Evolutionary conservation across 805 yeast species (phyloP), one percentile per base, ranked within the genome.

Genomic region (Barnettozyma californica): DNA sequence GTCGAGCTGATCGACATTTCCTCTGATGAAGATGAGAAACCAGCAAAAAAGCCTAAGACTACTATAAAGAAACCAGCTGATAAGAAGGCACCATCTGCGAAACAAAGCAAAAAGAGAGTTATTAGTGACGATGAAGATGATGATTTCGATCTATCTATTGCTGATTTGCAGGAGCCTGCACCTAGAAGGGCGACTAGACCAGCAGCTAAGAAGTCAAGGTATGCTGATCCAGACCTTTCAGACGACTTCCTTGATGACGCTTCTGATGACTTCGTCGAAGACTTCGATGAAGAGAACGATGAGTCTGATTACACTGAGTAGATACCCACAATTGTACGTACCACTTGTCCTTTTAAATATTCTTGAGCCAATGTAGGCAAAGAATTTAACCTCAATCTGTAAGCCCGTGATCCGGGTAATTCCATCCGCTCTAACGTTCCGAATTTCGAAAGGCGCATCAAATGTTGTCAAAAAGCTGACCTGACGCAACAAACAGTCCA

Each of bases 161-260:
- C 33, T 16, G 54, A 44, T 31, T 46, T 20, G 14, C 53, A 47
- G 5, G 48, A 43, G n/a, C 49, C 47, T 14, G 23, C 41, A 4
- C 36, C 50, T 25, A 53, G 53, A 47, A 49, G 63, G 49, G n/a
- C 53, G 21, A 49, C 56, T 1, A 56, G 63, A 48, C 55, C 50
- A 11, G 42, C 51, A 10, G 46, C 55, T 25, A 47, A 44, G 44
- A 53, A 49, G 44, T 53, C 47, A 42, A 53, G 47, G 44, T 55
- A 55, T n/a, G 44, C 21, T 9, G 48, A 45, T 9, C 53, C 50
- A 1, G 46, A 44, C 3, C 16, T 40, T 6, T 25, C 43, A 10
- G 53, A 47, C 14, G 46, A 31, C 14, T 41, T 38, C 23, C 19
- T 45, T 10, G 54, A 49, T 0, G 41, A 31, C 13, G 44, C 25